Evolutionary conservation across 257 asterid species (phyloP), one percentile per base, ranked within the genome.

Genomic region (Ophiorrhiza pumila): DNA sequence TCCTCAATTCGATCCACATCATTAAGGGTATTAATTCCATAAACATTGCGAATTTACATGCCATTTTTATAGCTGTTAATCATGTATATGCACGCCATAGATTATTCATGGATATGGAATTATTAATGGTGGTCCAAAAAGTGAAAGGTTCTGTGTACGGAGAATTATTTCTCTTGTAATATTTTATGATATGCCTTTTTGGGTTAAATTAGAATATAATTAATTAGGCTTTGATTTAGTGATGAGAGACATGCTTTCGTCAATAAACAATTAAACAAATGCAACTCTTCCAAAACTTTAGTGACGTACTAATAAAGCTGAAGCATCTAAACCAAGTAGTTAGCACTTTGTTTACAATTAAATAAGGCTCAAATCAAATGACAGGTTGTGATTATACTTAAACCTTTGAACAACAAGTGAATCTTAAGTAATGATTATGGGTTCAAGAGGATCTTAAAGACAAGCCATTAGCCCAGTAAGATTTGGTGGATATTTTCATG

Each of bases 81-180:
- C 11, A 43, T 10, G 11, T 31, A 4, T 14, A 17, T 8, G 69
- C 69, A 39, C 13, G 69, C 69, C 34, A 25, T 32, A 27, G 52
- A 64, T 41, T 37, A 52, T 52, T 53, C 52, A 32, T 37, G 50
- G 15, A 11, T 27, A 7, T 41, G 23, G 31, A 65, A n/a, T n/a
- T n/a, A n/a, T n/a, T n/a, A n/a, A 27, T 45, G 57, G 71, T 25
- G 71, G 57, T 65, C 56, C 71, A 65, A 65, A 43, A 42, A 14
- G 37, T 25, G 3, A 45, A 65, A 45, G 41, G 71, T 15, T 45
- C 52, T n/a, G 10, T n/a, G 47, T 41, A 64, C 43, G 49, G 47
- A 34, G 46, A 37, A 43, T 43, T 4, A 45, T 42, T 65, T 45
- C 22, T 41, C 17, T 42, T 14, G 25, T 43, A 65, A 43, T 65